phyloP scores from a whole-genome alignment of 176 grass and related monocot species.

The Thinopyrum elongatum region DNA sequence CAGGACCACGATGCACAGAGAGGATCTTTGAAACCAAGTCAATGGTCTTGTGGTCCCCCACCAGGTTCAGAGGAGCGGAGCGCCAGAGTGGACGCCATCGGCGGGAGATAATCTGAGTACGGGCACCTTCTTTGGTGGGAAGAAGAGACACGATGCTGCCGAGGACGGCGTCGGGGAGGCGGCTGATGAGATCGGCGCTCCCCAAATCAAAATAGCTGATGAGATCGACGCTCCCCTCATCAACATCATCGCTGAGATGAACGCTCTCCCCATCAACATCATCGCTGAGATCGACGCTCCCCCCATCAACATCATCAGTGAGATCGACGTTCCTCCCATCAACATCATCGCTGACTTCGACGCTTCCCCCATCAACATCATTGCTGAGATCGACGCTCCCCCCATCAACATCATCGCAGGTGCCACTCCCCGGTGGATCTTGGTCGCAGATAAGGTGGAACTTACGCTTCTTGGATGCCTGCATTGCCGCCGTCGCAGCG shows the following conservation, averaged over 20 bases:
- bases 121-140: background rate
- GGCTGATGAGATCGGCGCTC: background rate
- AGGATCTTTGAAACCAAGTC: background rate
- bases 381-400: background rate
- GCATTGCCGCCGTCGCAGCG: background rate
- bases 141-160: background rate
- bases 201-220: background rate
- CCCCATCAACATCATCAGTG: background rate
- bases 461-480: background rate
- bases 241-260: background rate
- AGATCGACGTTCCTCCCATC: background rate
- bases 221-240: background rate
- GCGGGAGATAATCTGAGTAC: background rate
- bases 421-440: background rate
- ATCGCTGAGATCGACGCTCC: background rate
- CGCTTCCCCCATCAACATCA: background rate
- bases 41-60: background rate
- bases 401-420: background rate
- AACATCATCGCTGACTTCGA: background rate
- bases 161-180: background rate
- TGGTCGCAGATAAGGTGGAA: background rate
- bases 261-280: background rate
- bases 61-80: background rate
- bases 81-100: background rate
- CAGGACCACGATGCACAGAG: background rate